These are phyloP conservation scores for Fusarium sp. DNA, from an alignment of 2,329 filamentous ascomycete genomes.

Conservation along the genomic window DNA sequence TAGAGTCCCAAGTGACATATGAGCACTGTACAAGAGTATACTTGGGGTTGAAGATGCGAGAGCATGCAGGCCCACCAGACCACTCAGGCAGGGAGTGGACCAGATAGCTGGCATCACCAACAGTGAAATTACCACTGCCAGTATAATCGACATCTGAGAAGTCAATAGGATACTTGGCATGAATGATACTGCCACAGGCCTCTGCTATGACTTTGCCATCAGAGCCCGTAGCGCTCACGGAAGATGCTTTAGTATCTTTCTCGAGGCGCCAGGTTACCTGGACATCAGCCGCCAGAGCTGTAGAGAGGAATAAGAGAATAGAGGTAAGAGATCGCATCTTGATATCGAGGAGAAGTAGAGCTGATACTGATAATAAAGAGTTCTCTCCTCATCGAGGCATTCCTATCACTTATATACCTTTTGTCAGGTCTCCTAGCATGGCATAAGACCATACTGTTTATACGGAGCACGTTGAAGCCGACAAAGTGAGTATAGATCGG, in stretches of 20 bases:
- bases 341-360: background rate
- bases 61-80: background rate
- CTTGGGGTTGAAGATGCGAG: background rate
- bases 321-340: background rate
- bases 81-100: background rate
- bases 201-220: background rate
- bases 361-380: background rate
- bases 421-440: background rate
- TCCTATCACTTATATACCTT: background rate
- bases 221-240: background rate
- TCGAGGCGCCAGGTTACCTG: background rate
- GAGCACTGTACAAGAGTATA: background rate
- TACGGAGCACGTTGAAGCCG: background rate
- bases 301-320: background rate
- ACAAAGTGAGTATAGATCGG: background rate
- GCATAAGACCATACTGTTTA: background rate
- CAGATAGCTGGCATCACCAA: background rate
- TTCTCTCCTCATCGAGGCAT: background rate
- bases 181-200: background rate
- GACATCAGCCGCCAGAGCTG: background rate
- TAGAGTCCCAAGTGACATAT: background rate
- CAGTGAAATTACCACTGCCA: background rate
- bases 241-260: background rate
- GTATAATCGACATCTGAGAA: background rate
- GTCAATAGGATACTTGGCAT: background rate